Evolutionary conservation across 2,329 filamentous ascomycete species (phyloP).

Genomic region (Penicillium paneum): DNA sequence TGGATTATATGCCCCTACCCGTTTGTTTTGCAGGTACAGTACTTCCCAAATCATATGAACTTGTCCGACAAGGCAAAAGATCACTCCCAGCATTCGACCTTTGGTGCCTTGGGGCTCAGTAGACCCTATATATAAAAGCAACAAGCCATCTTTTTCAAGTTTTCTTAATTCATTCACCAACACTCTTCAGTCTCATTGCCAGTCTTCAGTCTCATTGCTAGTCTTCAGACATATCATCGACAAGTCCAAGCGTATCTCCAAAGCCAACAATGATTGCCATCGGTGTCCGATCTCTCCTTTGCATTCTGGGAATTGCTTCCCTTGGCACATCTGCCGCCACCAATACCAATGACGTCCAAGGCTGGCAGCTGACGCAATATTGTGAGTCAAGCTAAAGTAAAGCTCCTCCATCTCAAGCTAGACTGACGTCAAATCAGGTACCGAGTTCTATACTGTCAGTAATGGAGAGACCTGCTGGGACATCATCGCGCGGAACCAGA

Average conservation of each 20-base stretch:
- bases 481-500: slow-evolving; percentile 15
- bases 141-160: not conserved
- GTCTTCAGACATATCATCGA: not conserved
- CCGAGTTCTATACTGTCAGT: slow-evolving; percentile 14
- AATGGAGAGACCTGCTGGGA: slow-evolving; percentile 25
- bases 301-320: slow-evolving; percentile 1
- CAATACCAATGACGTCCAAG: not conserved
- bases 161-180: not conserved
- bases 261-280: slow-evolving; percentile 3
- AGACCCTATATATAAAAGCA: not conserved
- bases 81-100: not conserved
- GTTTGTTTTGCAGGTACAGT: not conserved
- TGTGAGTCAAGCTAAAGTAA: not conserved
- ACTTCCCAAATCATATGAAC: not conserved
- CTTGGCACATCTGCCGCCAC: not conserved
- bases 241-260: not conserved
- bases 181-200: not conserved
- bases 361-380: not conserved
- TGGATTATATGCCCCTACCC: not conserved
- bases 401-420: not conserved
- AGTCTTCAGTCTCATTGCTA: not conserved
- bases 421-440: slow-evolving; percentile 10
- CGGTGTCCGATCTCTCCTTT: not conserved
- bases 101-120: not conserved
- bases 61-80: not conserved